Base-by-base conservation (phyloP, 345 rosid genomes). In the Gossypium arboreum region DNA sequence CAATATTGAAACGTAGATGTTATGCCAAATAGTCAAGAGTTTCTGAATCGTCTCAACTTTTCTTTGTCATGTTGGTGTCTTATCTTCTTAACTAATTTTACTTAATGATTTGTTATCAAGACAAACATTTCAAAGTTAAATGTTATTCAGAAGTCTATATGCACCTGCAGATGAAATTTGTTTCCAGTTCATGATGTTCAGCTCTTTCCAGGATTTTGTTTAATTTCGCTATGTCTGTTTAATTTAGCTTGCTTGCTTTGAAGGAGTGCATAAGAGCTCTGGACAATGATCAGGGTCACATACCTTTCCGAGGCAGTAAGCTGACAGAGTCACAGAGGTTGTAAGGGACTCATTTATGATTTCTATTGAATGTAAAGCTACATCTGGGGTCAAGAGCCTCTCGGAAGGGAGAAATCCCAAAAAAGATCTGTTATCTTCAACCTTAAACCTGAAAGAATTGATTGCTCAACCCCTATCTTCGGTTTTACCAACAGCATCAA, bases 191-290 rank as follows among this genome's bases (percentile, higher is more conserved):
- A 12, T 54, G 22, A 9, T 15, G 22, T 63, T 11, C 48, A n/a
- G 5, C 18, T 54, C 65, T 34, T 5, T 34, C 41, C 41, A 34
- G 41, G 41, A 34, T 34, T 34, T 18, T 63, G 56, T 22, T 74
- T 80, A 64, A 72, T 65, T 44, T 51, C 77, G 76, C 41, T 45
- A 18, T 77, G 65, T 70, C 47, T 61, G 57, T 34, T 34, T 5
- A 34, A 34, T 5, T 34, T 34, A 93, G 99, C 82, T 85, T 93
- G 75, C 97, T 95, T 63, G 99, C 99, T 48, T 76, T 95, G 61
- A 95, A 95, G 87, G 99, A 95, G 77, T 95, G 99, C 80, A 95
- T 95, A 22, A 89, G 99, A 86, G 99, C 99, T 78, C 98, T 95
- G 74, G 99, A 95, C 86, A 95, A 91, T 86, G 98, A 95, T 81